phyloP scores from a whole-genome alignment of 176 grass and related monocot species.

The Phoenix roebelenii region DNA sequence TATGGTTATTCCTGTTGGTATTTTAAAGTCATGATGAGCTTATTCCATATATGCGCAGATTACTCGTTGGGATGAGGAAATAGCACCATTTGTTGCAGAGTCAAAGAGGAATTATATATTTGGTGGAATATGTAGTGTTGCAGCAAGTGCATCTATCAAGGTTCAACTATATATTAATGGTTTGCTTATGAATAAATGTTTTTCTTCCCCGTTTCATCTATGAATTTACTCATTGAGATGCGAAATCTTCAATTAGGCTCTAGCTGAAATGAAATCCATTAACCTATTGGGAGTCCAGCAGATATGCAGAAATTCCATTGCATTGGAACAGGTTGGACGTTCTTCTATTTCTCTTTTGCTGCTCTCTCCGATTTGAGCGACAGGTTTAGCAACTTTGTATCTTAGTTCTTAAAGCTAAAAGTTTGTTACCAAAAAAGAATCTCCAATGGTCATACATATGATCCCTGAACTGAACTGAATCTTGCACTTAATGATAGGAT shows the following conservation, averaged over 20 bases:
- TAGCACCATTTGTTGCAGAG: conserved; percentile 74
- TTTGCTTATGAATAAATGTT: background rate
- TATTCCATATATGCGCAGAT: conserved; percentile 33
- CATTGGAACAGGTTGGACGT: conserved; percentile 68
- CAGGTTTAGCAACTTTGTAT: no score
- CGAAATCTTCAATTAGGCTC: conserved; percentile 41
- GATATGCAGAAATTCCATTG: conserved; percentile 96
- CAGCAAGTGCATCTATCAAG: conserved; percentile 87
- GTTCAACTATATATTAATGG: conserved; percentile 28
- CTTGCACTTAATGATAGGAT: no score
- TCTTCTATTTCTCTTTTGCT: no score
- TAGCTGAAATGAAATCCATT: conserved; percentile 89
- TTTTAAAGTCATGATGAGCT: background rate
- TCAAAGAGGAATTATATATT: conserved; percentile 88
- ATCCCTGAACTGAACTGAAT: no score
- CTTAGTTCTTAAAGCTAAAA: no score
- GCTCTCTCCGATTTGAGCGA: no score
- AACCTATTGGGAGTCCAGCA: conserved; percentile 95
- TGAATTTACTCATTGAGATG: conserved; percentile 9
- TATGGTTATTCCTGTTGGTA: no score
- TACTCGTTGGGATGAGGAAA: conserved; percentile 83
- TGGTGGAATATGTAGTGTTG: conserved; percentile 91
- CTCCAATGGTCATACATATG: no score
- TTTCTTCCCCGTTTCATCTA: no score
- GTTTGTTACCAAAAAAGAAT: no score